Evolutionary conservation across 1,284 basidiomycete species (phyloP).

Genomic region (Lentinus polychrous): DNA sequence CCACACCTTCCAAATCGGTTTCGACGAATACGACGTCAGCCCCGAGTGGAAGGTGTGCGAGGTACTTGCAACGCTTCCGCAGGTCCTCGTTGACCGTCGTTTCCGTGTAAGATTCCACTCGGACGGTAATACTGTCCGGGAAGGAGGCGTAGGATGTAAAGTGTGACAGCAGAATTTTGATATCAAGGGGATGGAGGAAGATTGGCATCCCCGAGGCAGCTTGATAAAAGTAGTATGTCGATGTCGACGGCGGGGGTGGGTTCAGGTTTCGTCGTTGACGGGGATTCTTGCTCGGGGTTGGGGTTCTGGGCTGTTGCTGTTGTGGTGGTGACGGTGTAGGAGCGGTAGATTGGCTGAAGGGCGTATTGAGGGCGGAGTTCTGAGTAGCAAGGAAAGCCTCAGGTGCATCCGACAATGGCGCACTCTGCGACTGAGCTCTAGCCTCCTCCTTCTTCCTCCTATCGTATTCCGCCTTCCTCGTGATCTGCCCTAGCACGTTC

Average conservation of each 20-base stretch:
- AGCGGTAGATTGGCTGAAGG: slow-evolving; percentile 18
- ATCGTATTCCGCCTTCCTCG: slow-evolving; percentile 27
- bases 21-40: slow-evolving; percentile 95
- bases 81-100: slow-evolving; percentile 87
- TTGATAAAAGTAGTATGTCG: slow-evolving; percentile 94
- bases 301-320: slow-evolving; percentile 13
- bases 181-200: slow-evolving; percentile 94
- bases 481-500: slow-evolving; percentile 54
- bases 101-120: slow-evolving; percentile 73
- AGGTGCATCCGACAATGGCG: slow-evolving; percentile 31
- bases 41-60: slow-evolving; percentile 86
- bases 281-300: slow-evolving; percentile 33
- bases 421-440: background rate
- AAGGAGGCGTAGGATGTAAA: slow-evolving; percentile 81
- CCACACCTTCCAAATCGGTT: slow-evolving; percentile 73
- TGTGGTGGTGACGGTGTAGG: slow-evolving; percentile 11
- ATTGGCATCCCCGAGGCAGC: slow-evolving; percentile 87
- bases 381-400: slow-evolving; percentile 45
- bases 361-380: slow-evolving; percentile 23
- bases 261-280: slow-evolving; percentile 71
- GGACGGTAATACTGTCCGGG: slow-evolving; percentile 75
- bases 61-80: slow-evolving; percentile 91
- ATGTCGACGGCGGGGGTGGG: slow-evolving; percentile 73
- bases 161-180: slow-evolving; percentile 85
- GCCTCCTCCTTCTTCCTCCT: slow-evolving; percentile 31